Base-by-base conservation (phyloP, 176 grass and related monocot species). In the Thalia dealbata region DNA sequence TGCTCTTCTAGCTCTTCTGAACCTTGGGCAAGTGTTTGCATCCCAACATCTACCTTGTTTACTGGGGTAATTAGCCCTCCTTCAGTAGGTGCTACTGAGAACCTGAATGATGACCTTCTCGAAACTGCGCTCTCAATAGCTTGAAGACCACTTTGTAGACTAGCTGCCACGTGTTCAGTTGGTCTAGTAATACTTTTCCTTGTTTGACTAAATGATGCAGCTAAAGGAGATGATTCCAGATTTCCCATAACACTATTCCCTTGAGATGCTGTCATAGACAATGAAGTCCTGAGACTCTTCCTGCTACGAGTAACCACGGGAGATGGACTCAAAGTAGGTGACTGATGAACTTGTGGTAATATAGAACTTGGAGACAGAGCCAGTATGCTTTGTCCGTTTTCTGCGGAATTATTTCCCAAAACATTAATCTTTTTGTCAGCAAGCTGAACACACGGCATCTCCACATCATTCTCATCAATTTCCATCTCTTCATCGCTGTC, bases 401-500 rank as follows among this genome's bases (percentile, higher is more conserved):
- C 35, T 42, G 16, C 65, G 11, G 21, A 68, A 21, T 16, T 14
- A 68, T 68, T 44, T 18, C 10, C 43, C 13, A 38, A 38, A 38
- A n/a, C 65, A 21, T 12, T 13, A 22, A 43, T 32, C 43, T 32
- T 43, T 12, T 45, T 68, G 43, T 21, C 45, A 48, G 45, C 71
- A 61, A 77, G 78, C 65, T 76, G 78, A 78, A 70, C 64, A 29
- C 18, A 73, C 51, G 85, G 95, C 75, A 82, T 91, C 83, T 99
- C 95, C 52, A 87, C 83, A 76, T 93, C 95, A 78, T 84, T 88
- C 62, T 99, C 95, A 84, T 91, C 95, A 73, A 99, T 93, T 78
- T 99, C 95, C 95, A 99, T 99, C 81, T 99, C 95, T 55, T 88
- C 95, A 26, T 99, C 90, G 28, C 75, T 91, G 42, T 99, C 95